Conservation (phyloP, 2,329 filamentous ascomycete genomes). For the Paecilomyces sp. region DNA sequence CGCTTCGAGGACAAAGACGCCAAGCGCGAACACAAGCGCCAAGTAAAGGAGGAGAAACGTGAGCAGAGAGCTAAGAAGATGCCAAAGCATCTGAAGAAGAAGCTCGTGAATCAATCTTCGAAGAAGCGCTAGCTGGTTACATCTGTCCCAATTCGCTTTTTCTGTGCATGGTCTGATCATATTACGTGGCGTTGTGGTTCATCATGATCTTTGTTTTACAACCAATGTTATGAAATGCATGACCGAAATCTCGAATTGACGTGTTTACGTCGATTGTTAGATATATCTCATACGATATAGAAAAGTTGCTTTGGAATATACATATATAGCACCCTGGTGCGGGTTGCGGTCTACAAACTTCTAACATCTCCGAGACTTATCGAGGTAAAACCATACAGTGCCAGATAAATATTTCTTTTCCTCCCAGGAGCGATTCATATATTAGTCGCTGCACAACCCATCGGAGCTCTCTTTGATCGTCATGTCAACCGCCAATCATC, state of each 20-base stretch:
- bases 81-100: conserved; percentile 93
- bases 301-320: neutral
- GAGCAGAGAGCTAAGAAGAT: conserved; percentile 94
- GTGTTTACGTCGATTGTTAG: neutral
- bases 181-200: neutral
- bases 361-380: no score
- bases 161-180: neutral
- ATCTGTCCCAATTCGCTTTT: neutral
- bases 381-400: neutral
- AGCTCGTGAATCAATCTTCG: conserved; percentile 51
- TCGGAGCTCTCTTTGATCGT: conserved; percentile 39
- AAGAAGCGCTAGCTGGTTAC: conserved; percentile 27
- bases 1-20: conserved; percentile 85
- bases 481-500: conserved; percentile 14
- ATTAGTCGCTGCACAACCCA: conserved; percentile 11
- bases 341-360: neutral
- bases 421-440: neutral
- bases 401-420: neutral
- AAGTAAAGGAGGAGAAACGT: conserved; percentile 90
- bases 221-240: neutral
- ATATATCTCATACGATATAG: neutral
- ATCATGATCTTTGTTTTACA: neutral
- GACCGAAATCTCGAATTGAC: neutral
- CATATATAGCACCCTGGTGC: neutral
- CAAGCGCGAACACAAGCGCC: conserved; percentile 81